Conservation (phyloP, 225 moss, liverwort and hornwort genomes). For the Polytrichum commune region DNA sequence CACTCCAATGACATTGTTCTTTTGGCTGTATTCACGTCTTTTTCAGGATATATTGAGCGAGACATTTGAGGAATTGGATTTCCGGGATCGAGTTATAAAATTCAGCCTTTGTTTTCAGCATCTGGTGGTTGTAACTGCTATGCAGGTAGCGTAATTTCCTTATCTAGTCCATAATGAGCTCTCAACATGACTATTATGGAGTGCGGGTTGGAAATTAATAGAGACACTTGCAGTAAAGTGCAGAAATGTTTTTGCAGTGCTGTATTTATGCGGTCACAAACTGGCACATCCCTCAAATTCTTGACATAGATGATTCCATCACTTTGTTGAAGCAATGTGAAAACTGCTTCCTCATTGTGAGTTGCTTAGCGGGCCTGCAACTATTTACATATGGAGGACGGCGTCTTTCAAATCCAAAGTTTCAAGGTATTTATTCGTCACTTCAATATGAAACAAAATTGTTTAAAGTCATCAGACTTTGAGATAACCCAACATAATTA, state of each 20-base stretch:
- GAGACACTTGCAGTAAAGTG: too few species aligned
- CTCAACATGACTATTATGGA: too few species aligned
- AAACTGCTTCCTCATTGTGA: slow-evolving; percentile 63
- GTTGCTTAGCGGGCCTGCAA: slow-evolving; percentile 74
- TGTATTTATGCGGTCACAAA: slow-evolving; percentile 70
- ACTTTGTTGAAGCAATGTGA: slow-evolving; percentile 73
- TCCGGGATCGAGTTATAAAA: slow-evolving; percentile 74
- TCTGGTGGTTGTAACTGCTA: slow-evolving; percentile 68
- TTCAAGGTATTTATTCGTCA: slow-evolving; percentile 48
- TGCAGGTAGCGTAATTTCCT: slow-evolving; percentile 39
- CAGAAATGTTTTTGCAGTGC: slow-evolving; percentile 34
- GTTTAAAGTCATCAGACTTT: too few species aligned
- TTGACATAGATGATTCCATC: slow-evolving; percentile 76
- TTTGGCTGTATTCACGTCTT: neutral
- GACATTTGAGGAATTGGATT: slow-evolving; percentile 46
- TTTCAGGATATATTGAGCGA: slow-evolving; percentile 67
- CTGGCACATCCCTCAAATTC: slow-evolving; percentile 71
- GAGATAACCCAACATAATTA: too few species aligned
- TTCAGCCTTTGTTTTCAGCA: slow-evolving; percentile 75
- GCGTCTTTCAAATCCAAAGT: slow-evolving; percentile 73
- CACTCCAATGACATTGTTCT: neutral
- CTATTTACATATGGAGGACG: slow-evolving; percentile 79
- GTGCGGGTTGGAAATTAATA: too few species aligned
- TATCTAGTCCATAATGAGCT: too few species aligned
- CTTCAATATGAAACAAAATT: too few species aligned